Evolutionary conservation across 805 yeast genomes (phyloP), one percentile per base, ranked within the genome.

Genomic region (Saturnispora quitensis): DNA sequence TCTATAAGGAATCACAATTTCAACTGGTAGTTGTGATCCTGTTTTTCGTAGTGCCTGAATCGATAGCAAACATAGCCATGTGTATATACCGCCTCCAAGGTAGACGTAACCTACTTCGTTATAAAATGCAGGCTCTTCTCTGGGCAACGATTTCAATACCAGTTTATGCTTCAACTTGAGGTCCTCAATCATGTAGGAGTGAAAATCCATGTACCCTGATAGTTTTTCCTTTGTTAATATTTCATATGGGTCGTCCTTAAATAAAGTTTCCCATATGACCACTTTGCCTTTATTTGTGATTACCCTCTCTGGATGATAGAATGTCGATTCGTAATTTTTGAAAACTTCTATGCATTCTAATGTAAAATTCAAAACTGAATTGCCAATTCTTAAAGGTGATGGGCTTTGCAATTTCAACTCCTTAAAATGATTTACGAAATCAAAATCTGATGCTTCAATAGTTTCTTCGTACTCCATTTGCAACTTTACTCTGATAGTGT

Each of bases 81-180:
- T 64, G 55, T 69, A 73, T 18, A 64, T 51, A 1, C 74, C 75
- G 46, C 77, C 78, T 22, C 76, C 78, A 45, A 73, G 61, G 60
- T 72, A 67, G 1, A 71, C 75, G 47, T 66, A 66, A 8, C 70
- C 70, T 12, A 55, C 51, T 9, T 68, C 70, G 5, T 50, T 40
- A 48, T 58, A 67, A 43, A 61, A 60, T 5, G 52, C 22, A 2
- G 62, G 59, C 1, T 65, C 53, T 52, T 65, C 67, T 5, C 25
- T 36, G 0, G 86, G 87, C 61, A 83, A 63, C 24, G 67, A 65
- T 2, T 61, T 58, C 18, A 78, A 70, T 8, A 79, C 74, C 43
- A 61, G 60, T 9, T 58, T 50, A 63, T 84, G 89, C 18, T 81
- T 73, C 15, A 58, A 53, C 15, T 60, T 70, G 68, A 84, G 66